Evolutionary conservation across 352 stramenopile species (phyloP), one percentile per base, ranked within the genome.

Genomic region (Phytophthora aleatoria): DNA sequence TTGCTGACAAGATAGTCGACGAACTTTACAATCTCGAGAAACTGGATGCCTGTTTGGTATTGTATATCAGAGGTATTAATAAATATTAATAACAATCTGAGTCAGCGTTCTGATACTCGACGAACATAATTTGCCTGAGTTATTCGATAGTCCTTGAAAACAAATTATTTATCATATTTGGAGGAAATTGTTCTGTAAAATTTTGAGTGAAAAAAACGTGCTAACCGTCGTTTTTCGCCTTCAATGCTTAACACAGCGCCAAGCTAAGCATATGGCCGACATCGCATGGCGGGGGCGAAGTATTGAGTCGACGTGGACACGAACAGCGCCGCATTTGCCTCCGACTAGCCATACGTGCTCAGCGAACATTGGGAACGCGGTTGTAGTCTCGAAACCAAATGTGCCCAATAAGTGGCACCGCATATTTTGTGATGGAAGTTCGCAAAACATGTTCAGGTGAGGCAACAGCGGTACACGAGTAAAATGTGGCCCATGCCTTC

Each of bases 1-100:
- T 65, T 66, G 61, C 36, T 49, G 41, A 42, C 64, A 65, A 69
- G 26, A 60, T 67, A 67, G 27, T 48, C 31, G 12, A 50, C 36
- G 33, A 71, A 50, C 6, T 27, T 55, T 49, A n/a, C 13, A 44
- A 35, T n/a, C 28, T 41, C 9, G 58, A n/a, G 33, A 53, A 65
- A 52, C 1, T 45, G 0, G 20, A 65, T 65, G 16, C 26, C 41
- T 60, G 0, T 53, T 35, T 38, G 43, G 28, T 0, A 2, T 3
- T 3, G 7, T 59, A 47, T 53, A 52, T 58, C 39, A 63, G 26
- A 42, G 5, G 36, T 20, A 30, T 20, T 20, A 20, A 20, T 20
- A 20, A 20, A 20, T 20, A 49, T 20, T 27, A 36, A 45, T 4
- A 47, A 39, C 20, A 45, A 31, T 28, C 20, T 57, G 50, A 47